These are phyloP conservation scores for Trichosporon faecale DNA, from an alignment of 1,284 basidiomycete genomes.

Conservation along the genomic window DNA sequence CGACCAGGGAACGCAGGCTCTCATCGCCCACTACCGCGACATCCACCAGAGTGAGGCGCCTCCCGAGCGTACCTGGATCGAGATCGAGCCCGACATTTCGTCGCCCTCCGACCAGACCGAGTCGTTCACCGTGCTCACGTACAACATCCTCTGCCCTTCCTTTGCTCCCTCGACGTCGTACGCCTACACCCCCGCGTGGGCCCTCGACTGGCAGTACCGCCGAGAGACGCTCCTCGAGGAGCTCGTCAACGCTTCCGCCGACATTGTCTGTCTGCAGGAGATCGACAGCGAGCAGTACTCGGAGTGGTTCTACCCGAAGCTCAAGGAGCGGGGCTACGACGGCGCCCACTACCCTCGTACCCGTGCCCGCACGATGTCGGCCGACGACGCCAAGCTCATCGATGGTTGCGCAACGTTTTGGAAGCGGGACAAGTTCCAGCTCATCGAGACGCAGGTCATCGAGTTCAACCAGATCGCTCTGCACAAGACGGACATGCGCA, in stretches of 20 bases:
- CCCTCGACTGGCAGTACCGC: constrained; percentile 89
- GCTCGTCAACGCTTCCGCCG: constrained; percentile 75
- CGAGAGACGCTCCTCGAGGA: constrained; percentile 88
- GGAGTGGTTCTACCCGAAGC: constrained; percentile 80
- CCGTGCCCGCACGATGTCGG: constrained; percentile 88
- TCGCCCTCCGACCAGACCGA: constrained; percentile 60
- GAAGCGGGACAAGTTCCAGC: constrained; percentile 83
- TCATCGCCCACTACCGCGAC: constrained; percentile 86
- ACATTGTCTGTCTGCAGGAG: constrained; percentile 88
- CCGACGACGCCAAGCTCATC: constrained; percentile 78
- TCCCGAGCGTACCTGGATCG: constrained; percentile 77
- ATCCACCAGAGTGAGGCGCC: constrained; percentile 59
- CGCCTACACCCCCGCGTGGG: constrained; percentile 96
- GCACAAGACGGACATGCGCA: constrained; percentile 92
- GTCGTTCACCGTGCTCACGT: constrained; percentile 77
- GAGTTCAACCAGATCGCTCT: constrained; percentile 94
- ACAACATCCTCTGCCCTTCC: constrained; percentile 93
- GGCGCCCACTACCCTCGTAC: constrained; percentile 94
- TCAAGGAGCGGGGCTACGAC: constrained; percentile 78
- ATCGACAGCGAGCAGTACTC: constrained; percentile 91
- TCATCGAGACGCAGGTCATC: constrained; percentile 90
- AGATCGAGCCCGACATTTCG: constrained; percentile 65
- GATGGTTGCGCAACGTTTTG: constrained; percentile 98
- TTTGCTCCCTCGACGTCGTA: constrained; percentile 88
- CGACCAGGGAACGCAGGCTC: constrained; percentile 84